Evolutionary conservation across 75 land plant species (phyloP).

Genomic region (Selaginella moellendorffii): DNA sequence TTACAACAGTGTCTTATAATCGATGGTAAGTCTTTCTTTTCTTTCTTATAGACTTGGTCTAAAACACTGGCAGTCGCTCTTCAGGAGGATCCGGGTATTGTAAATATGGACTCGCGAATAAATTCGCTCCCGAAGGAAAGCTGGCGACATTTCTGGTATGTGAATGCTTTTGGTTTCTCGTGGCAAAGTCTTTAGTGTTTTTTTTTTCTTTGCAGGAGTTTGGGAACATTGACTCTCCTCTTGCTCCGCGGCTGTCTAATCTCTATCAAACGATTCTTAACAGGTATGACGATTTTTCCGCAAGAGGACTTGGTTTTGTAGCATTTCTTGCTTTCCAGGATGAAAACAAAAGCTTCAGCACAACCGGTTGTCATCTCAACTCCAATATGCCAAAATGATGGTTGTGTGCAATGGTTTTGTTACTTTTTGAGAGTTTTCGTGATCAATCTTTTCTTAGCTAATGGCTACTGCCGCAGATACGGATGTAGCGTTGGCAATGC

Average conservation of each 20-base stretch:
- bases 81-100: constrained; percentile 91
- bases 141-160: constrained; percentile 73
- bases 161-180: neutral
- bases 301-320: neutral
- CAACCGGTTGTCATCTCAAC: constrained; percentile 59
- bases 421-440: no score
- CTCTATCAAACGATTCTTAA: constrained; percentile 46
- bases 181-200: neutral
- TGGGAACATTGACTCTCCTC: constrained; percentile 83
- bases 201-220: constrained; percentile 85
- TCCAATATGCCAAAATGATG: constrained; percentile 77
- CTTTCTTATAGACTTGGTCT: neutral
- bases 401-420: constrained; percentile 17
- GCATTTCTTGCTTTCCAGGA: constrained; percentile 32
- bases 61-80: neutral
- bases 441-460: no score
- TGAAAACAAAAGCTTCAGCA: constrained; percentile 54
- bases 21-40: constrained; percentile 38
- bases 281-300: constrained; percentile 25
- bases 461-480: constrained; percentile 34
- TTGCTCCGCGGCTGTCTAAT: constrained; percentile 39
- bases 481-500: constrained; percentile 50
- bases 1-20: constrained; percentile 26
- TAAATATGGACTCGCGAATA: constrained; percentile 81
- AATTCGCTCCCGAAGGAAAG: constrained; percentile 39